phyloP scores from a whole-genome alignment of 441 rosid genomes.

The Hura crepitans region DNA sequence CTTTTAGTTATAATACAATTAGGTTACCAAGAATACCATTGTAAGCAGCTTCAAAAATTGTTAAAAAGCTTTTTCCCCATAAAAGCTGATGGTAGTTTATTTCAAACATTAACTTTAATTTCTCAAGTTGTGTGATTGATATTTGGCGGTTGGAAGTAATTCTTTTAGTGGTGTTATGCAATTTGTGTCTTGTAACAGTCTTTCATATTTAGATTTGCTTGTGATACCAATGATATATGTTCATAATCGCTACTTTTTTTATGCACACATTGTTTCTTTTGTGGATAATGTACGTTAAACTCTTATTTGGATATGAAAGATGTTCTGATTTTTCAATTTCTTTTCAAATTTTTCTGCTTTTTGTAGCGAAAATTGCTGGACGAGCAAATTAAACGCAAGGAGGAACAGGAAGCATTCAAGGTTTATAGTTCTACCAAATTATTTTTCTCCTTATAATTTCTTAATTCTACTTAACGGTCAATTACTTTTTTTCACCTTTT shows the following conservation, averaged over 20 bases:
- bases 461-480: conserved; percentile 15
- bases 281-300: not conserved
- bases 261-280: not conserved
- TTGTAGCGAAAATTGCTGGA: conserved; percentile 80
- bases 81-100: too few relatives aligned
- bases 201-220: not conserved
- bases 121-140: too few relatives aligned
- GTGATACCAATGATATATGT: not conserved
- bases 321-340: not conserved
- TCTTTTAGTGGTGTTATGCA: too few relatives aligned
- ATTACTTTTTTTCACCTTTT: not conserved
- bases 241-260: not conserved
- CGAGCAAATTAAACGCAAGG: conserved; percentile 81
- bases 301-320: not conserved
- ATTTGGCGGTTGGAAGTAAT: too few relatives aligned
- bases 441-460: conserved; percentile 4
- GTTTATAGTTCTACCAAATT: conserved; percentile 36
- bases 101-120: too few relatives aligned
- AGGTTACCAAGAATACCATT: too few relatives aligned
- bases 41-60: too few relatives aligned
- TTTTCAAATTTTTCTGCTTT: conserved; percentile 9
- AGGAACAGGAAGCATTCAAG: conserved; percentile 82
- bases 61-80: too few relatives aligned
- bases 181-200: too few relatives aligned
- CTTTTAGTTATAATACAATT: not conserved